A percentile compares a stretch with the other conserved stretches of the same genome.
Conservation (phyloP, 331 rosid genomes). For the Quercus tomentella region DNA sequence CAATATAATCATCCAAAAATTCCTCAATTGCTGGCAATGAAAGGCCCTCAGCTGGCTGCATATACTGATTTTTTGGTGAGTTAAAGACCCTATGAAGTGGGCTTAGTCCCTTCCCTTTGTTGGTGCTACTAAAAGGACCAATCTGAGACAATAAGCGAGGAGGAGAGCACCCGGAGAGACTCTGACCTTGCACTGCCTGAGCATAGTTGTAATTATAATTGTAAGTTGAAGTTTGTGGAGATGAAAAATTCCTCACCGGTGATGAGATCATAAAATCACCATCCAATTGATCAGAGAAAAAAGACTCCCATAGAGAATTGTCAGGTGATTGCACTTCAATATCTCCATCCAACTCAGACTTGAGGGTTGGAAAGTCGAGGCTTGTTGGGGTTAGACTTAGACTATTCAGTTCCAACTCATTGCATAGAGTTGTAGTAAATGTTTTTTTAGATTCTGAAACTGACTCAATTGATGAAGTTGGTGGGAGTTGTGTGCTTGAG, state of each 20-base stretch:
- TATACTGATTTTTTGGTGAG: slow-evolving; percentile 64
- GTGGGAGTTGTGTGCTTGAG: slow-evolving; percentile 43
- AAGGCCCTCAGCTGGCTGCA: slow-evolving; percentile 48
- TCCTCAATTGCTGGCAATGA: slow-evolving; percentile 69
- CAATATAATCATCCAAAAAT: slow-evolving; percentile 58
- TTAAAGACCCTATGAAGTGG: slow-evolving; percentile 79
- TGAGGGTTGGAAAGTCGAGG: slow-evolving; percentile 56
- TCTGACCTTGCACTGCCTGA: slow-evolving; percentile 55
- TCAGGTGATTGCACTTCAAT: slow-evolving; percentile 81
- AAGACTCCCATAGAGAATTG: slow-evolving; percentile 74
- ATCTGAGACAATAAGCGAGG: slow-evolving; percentile 50
- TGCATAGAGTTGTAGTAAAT: slow-evolving; percentile 16
- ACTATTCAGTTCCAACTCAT: slow-evolving; percentile 40
- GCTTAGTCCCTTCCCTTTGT: slow-evolving; percentile 78
- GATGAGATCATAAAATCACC: slow-evolving; percentile 81
- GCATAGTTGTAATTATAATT: slow-evolving; percentile 40
- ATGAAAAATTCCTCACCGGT: slow-evolving; percentile 58
- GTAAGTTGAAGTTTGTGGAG: slow-evolving; percentile 48
- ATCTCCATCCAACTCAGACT: slow-evolving; percentile 68
- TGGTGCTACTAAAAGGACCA: slow-evolving; percentile 47
- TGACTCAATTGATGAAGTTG: slow-evolving; percentile 49
- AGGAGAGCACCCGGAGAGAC: slow-evolving; percentile 58
- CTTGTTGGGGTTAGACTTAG: slow-evolving; percentile 64
- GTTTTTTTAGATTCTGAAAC: slow-evolving; percentile 40
- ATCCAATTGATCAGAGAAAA: slow-evolving; percentile 72